Conservation (phyloP, 768 basidiomycete species). For the Hemileccinum impolitum region DNA sequence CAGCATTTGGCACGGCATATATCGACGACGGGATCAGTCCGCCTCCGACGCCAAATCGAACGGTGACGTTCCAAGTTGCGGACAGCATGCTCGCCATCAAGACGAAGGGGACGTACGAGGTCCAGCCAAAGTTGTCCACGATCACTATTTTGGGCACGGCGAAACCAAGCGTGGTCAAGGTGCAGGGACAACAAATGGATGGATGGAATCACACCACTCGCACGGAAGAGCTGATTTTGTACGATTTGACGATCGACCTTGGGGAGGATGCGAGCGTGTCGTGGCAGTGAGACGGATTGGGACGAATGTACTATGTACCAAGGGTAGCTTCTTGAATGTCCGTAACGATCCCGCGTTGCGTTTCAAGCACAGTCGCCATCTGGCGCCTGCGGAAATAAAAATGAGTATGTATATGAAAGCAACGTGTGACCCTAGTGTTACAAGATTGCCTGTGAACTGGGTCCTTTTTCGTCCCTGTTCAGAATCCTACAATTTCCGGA, state of each 20-base stretch:
- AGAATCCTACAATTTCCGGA: not conserved
- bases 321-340: too few species aligned
- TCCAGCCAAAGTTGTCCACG: conserved; percentile 44
- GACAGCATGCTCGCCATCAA: conserved; percentile 35
- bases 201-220: conserved; percentile 38
- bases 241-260: conserved; percentile 38
- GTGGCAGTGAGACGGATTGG: conserved; percentile 23
- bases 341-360: too few species aligned
- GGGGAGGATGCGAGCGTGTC: conserved; percentile 34
- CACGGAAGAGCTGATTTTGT: conserved; percentile 41
- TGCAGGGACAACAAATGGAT: conserved; percentile 35
- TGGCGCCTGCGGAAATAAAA: too few species aligned
- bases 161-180: conserved; percentile 36
- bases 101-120: conserved; percentile 20
- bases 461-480: not conserved
- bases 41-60: conserved; percentile 50
- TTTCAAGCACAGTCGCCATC: too few species aligned
- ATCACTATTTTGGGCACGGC: conserved; percentile 56
- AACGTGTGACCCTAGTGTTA: conserved; percentile 2
- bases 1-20: conserved; percentile 58
- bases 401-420: too few species aligned
- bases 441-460: not conserved
- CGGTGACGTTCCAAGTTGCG: conserved; percentile 41
- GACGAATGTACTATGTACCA: too few species aligned
- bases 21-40: conserved; percentile 58